A percentile compares a stretch with the other conserved stretches of the same genome.
Evolutionary conservation across 2,329 filamentous ascomycete species (phyloP).

Genomic region (Cryphonectria naterciae): DNA sequence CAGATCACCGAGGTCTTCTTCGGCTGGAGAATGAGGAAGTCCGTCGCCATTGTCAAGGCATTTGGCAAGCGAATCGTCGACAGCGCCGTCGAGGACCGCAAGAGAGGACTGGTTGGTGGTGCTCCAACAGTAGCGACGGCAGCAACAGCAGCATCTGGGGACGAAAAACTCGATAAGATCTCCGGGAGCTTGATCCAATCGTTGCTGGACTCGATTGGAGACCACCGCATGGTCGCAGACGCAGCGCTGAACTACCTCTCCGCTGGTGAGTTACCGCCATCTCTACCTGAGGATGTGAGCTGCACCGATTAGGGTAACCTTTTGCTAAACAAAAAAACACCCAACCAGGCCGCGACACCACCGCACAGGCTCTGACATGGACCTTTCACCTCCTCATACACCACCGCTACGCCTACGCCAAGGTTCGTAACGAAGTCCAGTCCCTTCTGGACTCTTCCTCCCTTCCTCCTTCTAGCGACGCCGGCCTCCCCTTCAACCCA

Average conservation of each 20-base stretch:
- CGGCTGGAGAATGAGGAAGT: conserved; percentile 51
- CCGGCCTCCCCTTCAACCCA: conserved; percentile 32
- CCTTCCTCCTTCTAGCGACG: conserved; percentile 11
- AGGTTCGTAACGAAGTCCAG: conserved; percentile 49
- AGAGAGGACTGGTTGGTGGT: conserved; percentile 14
- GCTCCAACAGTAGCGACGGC: neutral
- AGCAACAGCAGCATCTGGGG: conserved; percentile 27
- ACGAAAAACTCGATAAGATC: conserved; percentile 42
- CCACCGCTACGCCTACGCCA: conserved; percentile 46
- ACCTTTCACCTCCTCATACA: conserved; percentile 63
- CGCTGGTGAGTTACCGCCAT: conserved; percentile 44
- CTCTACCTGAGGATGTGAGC: neutral
- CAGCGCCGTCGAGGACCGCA: conserved; percentile 52
- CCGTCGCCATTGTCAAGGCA: conserved; percentile 53
- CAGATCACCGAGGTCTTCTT: conserved; percentile 59
- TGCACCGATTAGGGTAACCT: neutral
- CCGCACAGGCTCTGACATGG: conserved; percentile 68
- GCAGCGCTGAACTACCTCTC: conserved; percentile 69
- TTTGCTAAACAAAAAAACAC: neutral
- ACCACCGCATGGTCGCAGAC: conserved; percentile 63
- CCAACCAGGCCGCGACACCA: conserved; percentile 57
- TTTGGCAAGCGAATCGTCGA: conserved; percentile 63
- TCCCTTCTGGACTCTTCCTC: conserved; percentile 32
- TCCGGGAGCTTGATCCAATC: conserved; percentile 65
- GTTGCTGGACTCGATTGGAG: conserved; percentile 58